Evolutionary conservation across 441 rosid genomes (phyloP), one percentile per base, ranked within the genome.

Genomic region (Dalechampia spathulata): DNA sequence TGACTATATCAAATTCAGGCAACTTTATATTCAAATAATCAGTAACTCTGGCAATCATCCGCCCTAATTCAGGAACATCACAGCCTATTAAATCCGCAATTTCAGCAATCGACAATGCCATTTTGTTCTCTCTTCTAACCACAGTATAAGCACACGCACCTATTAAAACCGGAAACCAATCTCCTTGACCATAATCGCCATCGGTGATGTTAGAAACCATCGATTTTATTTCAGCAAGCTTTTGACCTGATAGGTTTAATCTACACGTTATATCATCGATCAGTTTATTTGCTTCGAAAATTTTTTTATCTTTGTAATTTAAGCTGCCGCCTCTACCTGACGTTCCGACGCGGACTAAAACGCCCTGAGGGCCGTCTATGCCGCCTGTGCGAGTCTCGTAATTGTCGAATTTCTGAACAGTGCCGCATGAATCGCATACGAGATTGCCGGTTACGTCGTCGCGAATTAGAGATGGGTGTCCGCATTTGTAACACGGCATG

Each of bases 141-240:
- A 67, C 46, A 4, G 74, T 75, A 66, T 78, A 92, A 67, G 78
- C 70, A 75, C 89, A 90, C 0, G 95, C 96, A 1, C 95, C 96
- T 5, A 85, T 62, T 55, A 90, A 51, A 61, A 82, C 70, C 0
- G 69, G 15, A 28, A 87, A 87, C 99, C 99, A 87, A n/a, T 80
- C 78, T 15, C 89, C 96, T 15, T 3, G 52, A 1, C 96, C 97
- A 22, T 75, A 85, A 37, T 86, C 85, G 6, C 88, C 94, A 1
- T 78, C 78, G 0, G 94, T 88, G 28, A 89, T 67, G 20, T 63
- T 21, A 11, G 32, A 22, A 40, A 89, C 71, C 87, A 83, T 78
- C 28, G 53, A 47, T 66, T 66, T 80, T 10, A 83, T 72, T 22
- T 73, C 72, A 0, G 52, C 49, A 6, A 59, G n/a, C 55, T 43